Evolutionary conservation across 1,284 basidiomycete species (phyloP), one percentile per base, ranked within the genome.

Genomic region (Takashimella koratensis): DNA sequence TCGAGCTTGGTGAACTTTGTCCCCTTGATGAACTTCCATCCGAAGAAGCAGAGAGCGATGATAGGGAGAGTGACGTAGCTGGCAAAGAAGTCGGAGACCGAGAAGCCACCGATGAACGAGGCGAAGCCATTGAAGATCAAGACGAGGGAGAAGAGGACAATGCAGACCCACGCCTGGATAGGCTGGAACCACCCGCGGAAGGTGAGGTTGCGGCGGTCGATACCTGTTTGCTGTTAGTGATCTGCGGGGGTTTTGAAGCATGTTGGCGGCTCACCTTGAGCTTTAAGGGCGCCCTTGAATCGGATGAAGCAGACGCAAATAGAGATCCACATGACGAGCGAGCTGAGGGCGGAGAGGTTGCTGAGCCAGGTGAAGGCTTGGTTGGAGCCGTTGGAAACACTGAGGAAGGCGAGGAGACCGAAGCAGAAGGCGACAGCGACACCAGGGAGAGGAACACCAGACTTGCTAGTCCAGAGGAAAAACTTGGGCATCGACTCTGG

Each of bases 261-360:
- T n/a, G n/a, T n/a, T n/a, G n/a, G n/a, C n/a, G n/a, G n/a, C n/a
- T n/a, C n/a, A n/a, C n/a, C 85, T 67, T 93, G 89, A 1, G 75
- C 83, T 64, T 85, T 84, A 68, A 85, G 67, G 21, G 88, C 90
- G 5, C 76, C 68, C 67, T 87, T 79, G 79, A 92, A 92, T 30
- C 86, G 83, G 48, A 87, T 65, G 67, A 89, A 91, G 4, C 85
- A 87, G 43, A 88, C 55, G 26, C 77, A 78, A 64, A 91, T 92
- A 53, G 83, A 85, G 63, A 87, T 85, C 89, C 89, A 92, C n/a
- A 86, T 87, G 77, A 89, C 79, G 52, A 85, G 70, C 22, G 83
- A 20, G 47, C 53, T 16, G 54, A 67, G 60, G 24, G 57, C 50
- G 20, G 54, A 56, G 66, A 88, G 84, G 75, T 85, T 87, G 36